Evolutionary conservation across 2,329 filamentous ascomycete genomes (phyloP).

Genomic region (Hymenotorrendiella dingleyae): DNA sequence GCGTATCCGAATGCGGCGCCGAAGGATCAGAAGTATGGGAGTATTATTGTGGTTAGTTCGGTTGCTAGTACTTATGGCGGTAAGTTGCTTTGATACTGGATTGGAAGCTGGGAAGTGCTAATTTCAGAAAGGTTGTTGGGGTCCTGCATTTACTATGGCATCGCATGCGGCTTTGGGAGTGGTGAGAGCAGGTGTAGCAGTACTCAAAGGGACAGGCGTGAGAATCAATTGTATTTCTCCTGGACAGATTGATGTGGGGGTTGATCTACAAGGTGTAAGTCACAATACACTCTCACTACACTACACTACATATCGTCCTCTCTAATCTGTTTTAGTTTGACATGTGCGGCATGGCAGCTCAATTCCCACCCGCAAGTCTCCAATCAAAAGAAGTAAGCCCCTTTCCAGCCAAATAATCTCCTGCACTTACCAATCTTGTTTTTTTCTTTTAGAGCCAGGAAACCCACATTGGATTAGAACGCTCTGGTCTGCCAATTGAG

Average conservation of each 20-base stretch:
- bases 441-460: conserved; percentile 38
- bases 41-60: conserved; percentile 54
- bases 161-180: conserved; percentile 56
- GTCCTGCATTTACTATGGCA: conserved; percentile 54
- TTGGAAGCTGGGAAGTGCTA: not conserved
- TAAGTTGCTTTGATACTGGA: not conserved
- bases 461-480: conserved; percentile 50
- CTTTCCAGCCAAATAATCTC: not conserved
- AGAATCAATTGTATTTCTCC: conserved; percentile 49
- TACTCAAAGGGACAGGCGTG: conserved; percentile 51
- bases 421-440: not conserved
- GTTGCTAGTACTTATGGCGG: conserved; percentile 50
- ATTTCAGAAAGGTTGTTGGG: conserved; percentile 42
- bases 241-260: conserved; percentile 36
- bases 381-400: conserved; percentile 40
- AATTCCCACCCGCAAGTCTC: conserved; percentile 49
- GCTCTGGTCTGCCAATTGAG: conserved; percentile 50
- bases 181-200: conserved; percentile 50
- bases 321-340: conserved; percentile 35
- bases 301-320: not conserved
- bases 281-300: no score
- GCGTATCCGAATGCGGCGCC: conserved; percentile 56
- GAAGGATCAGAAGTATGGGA: conserved; percentile 54
- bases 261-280: conserved; percentile 38
- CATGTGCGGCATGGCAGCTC: conserved; percentile 42